phyloP scores from a whole-genome alignment of 1,284 basidiomycete genomes.

The Trichosporon ovoides region DNA sequence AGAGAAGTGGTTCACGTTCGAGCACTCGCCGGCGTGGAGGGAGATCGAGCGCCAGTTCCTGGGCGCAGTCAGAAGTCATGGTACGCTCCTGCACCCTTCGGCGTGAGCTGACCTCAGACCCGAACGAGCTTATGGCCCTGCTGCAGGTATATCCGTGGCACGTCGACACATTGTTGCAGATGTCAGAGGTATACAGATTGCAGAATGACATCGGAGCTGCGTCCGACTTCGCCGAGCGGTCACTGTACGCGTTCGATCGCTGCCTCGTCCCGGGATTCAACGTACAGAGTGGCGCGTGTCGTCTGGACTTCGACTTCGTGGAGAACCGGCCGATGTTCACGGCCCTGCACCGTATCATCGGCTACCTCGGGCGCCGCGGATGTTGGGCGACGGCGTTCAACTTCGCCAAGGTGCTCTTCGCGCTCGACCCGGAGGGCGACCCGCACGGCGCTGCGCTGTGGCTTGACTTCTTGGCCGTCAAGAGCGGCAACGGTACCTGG shows the following conservation, averaged over 20 bases:
- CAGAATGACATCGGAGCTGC: constrained; percentile 79
- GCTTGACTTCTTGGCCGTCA: constrained; percentile 75
- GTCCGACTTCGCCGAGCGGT: constrained; percentile 76
- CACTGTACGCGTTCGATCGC: constrained; percentile 82
- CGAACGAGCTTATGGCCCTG: constrained; percentile 52
- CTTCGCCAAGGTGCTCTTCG: constrained; percentile 72
- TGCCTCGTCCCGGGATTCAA: constrained; percentile 77
- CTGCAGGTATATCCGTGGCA: constrained; percentile 63
- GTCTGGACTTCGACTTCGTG: constrained; percentile 71
- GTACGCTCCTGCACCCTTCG: constrained; percentile 51
- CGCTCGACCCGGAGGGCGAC: constrained; percentile 73
- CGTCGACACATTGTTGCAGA: constrained; percentile 80
- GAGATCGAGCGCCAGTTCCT: constrained; percentile 74
- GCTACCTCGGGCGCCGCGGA: constrained; percentile 77
- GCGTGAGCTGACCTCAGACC: constrained; percentile 36
- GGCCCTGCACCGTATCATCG: constrained; percentile 69
- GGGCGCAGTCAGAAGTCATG: constrained; percentile 69
- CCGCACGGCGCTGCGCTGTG: constrained; percentile 80
- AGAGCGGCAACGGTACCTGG: constrained; percentile 73
- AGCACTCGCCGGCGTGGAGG: constrained; percentile 76
- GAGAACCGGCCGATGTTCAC: constrained; percentile 49
- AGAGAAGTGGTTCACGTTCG: constrained; percentile 79
- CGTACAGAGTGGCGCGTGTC: constrained; percentile 68
- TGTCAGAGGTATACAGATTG: constrained; percentile 69
- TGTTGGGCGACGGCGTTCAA: constrained; percentile 83